These are phyloP conservation scores for Quercus agrifolia DNA, from an alignment of 306 rosid species.

Conservation along the genomic window DNA sequence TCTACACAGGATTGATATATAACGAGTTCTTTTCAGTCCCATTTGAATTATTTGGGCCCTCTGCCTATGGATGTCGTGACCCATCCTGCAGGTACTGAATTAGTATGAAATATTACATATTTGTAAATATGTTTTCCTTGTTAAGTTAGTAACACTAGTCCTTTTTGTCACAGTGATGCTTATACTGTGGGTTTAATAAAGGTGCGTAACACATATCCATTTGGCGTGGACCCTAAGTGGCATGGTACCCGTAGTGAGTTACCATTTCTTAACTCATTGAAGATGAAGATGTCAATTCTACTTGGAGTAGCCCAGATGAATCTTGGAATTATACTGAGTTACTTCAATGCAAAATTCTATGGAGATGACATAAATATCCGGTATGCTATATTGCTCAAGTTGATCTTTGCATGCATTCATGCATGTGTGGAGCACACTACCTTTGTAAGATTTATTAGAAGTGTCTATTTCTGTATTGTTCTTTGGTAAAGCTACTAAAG, in stretches of 20 bases:
- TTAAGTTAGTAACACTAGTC: constrained; percentile 12
- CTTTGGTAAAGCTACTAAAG: not conserved
- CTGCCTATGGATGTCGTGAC: constrained; percentile 73
- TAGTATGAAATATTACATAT: not conserved
- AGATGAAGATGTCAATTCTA: constrained; percentile 98
- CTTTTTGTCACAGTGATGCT: constrained; percentile 50
- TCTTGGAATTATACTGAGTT: constrained; percentile 89
- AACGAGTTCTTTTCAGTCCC: constrained; percentile 84
- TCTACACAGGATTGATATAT: constrained; percentile 79
- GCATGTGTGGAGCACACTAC: not conserved
- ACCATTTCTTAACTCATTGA: constrained; percentile 93
- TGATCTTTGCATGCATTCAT: constrained; percentile 1
- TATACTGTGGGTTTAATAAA: constrained; percentile 72
- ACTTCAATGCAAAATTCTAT: constrained; percentile 70
- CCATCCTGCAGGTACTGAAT: constrained; percentile 61
- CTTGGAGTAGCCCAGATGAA: constrained; percentile 96
- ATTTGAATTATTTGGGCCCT: constrained; percentile 64
- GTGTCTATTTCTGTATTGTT: not conserved
- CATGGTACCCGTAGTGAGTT: constrained; percentile 91
- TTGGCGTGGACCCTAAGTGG: constrained; percentile 98
- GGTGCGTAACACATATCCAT: constrained; percentile 76
- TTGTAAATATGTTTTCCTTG: not conserved
- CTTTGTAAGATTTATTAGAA: not conserved
- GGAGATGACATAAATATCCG: constrained; percentile 54
- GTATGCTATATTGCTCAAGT: constrained; percentile 26